These are phyloP conservation scores for Barnettozyma siamensis DNA, from an alignment of 805 yeast species.

Conservation along the genomic window DNA sequence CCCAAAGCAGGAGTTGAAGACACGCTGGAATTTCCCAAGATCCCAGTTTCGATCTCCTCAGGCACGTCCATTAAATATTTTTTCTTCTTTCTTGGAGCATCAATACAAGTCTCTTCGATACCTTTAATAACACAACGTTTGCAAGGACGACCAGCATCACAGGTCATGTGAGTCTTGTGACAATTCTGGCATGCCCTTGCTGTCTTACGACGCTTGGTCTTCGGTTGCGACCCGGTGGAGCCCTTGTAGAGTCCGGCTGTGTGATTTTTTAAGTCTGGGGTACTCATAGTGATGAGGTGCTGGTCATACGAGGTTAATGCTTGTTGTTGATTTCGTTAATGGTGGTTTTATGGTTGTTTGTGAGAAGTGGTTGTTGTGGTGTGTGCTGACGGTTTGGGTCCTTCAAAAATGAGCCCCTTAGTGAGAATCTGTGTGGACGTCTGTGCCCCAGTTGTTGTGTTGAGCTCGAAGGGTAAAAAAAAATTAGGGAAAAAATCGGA, in stretches of 20 bases:
- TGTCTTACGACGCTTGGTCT: constrained; percentile 49
- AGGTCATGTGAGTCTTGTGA: constrained; percentile 85
- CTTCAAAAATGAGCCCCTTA: no score
- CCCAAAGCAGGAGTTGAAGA: no score
- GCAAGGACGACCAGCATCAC: constrained; percentile 82
- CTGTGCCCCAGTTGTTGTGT: no score
- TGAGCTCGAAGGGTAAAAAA: no score
- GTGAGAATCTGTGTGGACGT: no score
- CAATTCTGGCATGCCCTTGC: constrained; percentile 88
- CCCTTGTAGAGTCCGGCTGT: background rate
- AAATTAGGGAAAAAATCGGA: constrained; percentile 7
- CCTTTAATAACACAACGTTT: constrained; percentile 70
- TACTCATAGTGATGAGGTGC: background rate
- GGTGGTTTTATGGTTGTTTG: no score
- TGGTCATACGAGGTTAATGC: no score
- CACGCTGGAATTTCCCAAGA: no score
- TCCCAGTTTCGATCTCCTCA: constrained; percentile 11
- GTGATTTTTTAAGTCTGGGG: background rate
- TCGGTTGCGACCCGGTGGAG: background rate
- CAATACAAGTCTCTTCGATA: constrained; percentile 64
- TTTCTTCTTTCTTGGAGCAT: constrained; percentile 83
- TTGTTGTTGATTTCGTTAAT: no score
- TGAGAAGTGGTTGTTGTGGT: no score
- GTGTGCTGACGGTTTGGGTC: no score
- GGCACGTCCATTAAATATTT: constrained; percentile 71